Base-by-base conservation (phyloP, 805 yeast genomes). In the Sungouiella thailandica region DNA sequence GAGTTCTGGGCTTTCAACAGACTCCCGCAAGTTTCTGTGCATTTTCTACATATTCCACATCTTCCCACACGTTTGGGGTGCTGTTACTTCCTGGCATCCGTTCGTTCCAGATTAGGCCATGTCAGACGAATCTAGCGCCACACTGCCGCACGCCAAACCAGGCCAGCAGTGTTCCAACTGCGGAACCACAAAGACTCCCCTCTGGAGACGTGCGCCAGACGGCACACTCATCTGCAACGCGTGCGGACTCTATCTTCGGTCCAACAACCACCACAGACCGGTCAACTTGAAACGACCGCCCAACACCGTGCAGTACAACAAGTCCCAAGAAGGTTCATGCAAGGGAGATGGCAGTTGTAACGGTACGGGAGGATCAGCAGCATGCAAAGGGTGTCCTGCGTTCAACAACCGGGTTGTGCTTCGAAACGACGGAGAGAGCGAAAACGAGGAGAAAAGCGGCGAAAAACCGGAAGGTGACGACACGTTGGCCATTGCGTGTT, bases 341-440 rank as follows among this genome's bases (percentile, higher is more conserved):
- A 72, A 78, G 23, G 89, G 89, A 2, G 80, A 78, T 44, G 88
- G 95, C 4, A 70, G 78, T 39, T 85, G 95, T 56, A 84, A 85
- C 49, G 95, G 95, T 3, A 84, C 89, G 3, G 95, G 95, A 5
- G 95, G 95, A 1, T 59, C 87, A 2, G 69, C 70, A 5, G 86
- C 86, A 3, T 85, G 95, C 56, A 68, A 75, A 42, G 88, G 89
- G 2, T 85, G 95, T 52, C 93, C 95, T 2, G 85, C 93, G 4
- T 83, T 57, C 52, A 84, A 85, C 53, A 86, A 84, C 57, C 68
- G 94, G 40, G 68, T 76, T 16, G 61, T 72, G 13, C 48, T 72
- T 17, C 52, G 47, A 25, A n/a, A n/a, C n/a, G n/a, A n/a, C n/a
- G 35, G 43, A 18, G 47, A 45, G 11, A 36, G 32, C 18, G 27